These are phyloP conservation scores for Geosmithia putterillii DNA, from an alignment of 2,329 filamentous ascomycete genomes.

Conservation along the genomic window DNA sequence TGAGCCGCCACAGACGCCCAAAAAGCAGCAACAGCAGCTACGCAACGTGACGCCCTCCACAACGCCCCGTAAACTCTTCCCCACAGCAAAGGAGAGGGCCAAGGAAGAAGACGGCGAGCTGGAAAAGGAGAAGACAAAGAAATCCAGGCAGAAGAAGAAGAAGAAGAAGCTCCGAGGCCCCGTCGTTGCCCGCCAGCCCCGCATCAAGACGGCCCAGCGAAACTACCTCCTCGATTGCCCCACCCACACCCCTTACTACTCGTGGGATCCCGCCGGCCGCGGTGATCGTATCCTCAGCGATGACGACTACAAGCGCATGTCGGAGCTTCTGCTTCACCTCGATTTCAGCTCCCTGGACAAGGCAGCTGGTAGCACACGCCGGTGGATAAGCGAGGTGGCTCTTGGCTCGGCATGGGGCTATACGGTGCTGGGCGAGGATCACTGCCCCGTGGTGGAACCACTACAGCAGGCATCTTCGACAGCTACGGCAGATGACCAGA, in stretches of 20 bases:
- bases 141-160: slow-evolving; percentile 18
- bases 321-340: slow-evolving; percentile 58
- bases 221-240: slow-evolving; percentile 36
- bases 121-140: slow-evolving; percentile 3
- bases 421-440: slow-evolving; percentile 31
- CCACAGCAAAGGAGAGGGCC: slow-evolving; percentile 8
- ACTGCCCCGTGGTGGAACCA: slow-evolving; percentile 5
- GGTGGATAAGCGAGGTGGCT: slow-evolving; percentile 59
- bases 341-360: slow-evolving; percentile 59
- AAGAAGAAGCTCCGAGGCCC: slow-evolving; percentile 38
- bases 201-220: slow-evolving; percentile 46
- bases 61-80: slow-evolving; percentile 19
- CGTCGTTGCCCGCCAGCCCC: slow-evolving; percentile 52
- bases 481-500: neutral
- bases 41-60: slow-evolving; percentile 14
- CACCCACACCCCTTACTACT: slow-evolving; percentile 47
- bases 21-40: slow-evolving; percentile 3
- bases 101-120: slow-evolving; percentile 2
- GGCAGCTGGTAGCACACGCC: slow-evolving; percentile 49
- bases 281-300: slow-evolving; percentile 53
- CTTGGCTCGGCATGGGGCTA: slow-evolving; percentile 38
- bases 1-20: slow-evolving; percentile 2
- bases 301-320: slow-evolving; percentile 51
- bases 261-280: slow-evolving; percentile 49
- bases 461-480: neutral